These are phyloP conservation scores for Dryadomyces quercus-mongolicae DNA, from an alignment of 2,329 filamentous ascomycete species.

Conservation along the genomic window DNA sequence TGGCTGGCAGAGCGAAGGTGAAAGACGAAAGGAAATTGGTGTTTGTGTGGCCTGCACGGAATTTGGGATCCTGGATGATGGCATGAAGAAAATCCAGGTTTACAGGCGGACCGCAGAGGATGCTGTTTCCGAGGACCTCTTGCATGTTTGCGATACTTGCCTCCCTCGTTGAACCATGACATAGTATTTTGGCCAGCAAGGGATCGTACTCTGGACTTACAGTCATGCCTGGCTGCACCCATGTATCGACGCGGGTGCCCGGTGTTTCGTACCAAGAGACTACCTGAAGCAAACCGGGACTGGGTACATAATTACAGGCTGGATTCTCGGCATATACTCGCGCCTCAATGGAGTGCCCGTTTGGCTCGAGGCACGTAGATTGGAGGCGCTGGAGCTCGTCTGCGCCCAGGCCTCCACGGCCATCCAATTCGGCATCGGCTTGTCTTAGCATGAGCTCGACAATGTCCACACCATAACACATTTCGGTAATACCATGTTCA, in stretches of 20 bases:
- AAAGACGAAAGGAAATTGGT: conserved; percentile 44
- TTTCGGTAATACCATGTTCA: conserved; percentile 69
- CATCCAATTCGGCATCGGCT: conserved; percentile 19
- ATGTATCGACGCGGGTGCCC: conserved; percentile 47
- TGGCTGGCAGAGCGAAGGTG: conserved; percentile 32
- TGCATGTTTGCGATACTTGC: conserved; percentile 31
- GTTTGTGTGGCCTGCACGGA: conserved; percentile 37
- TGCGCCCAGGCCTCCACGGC: conserved; percentile 9
- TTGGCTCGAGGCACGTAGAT: not conserved
- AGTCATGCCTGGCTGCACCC: conserved; percentile 44
- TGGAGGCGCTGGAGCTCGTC: not conserved
- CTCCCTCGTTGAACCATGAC: conserved; percentile 27
- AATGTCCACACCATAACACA: conserved; percentile 62
- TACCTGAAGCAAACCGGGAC: conserved; percentile 43
- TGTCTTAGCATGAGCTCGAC: conserved; percentile 39
- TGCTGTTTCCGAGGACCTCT: not conserved
- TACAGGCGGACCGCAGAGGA: conserved; percentile 33
- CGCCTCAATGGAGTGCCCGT: conserved; percentile 16
- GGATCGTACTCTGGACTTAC: conserved; percentile 39
- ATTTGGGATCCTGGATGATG: conserved; percentile 33
- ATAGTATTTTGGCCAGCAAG: conserved; percentile 46
- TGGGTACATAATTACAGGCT: conserved; percentile 43
- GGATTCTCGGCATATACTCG: conserved; percentile 39
- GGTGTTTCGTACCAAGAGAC: conserved; percentile 39
- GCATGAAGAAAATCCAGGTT: conserved; percentile 43